Evolutionary conservation across 83 land plant species (phyloP).

Genomic region (Picea abies): DNA sequence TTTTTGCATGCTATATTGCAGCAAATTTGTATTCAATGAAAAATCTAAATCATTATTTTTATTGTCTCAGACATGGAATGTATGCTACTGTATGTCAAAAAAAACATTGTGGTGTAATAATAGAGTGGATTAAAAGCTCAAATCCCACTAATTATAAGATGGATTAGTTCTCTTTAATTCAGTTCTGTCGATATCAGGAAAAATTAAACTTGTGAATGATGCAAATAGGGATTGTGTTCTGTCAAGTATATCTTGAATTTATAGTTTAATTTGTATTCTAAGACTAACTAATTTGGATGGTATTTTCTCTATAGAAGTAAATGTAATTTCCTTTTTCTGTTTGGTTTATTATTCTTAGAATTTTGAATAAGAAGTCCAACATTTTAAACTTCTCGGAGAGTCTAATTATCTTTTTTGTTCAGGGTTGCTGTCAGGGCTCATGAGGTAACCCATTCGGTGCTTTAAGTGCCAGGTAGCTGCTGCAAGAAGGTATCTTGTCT

Average conservation of each 20-base stretch:
- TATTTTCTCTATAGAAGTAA: background rate
- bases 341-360: background rate
- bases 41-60: background rate
- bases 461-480: slow-evolving; percentile 68
- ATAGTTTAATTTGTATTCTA: background rate
- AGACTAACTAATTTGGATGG: background rate
- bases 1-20: slow-evolving; percentile 11
- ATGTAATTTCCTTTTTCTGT: background rate
- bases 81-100: slow-evolving; percentile 2
- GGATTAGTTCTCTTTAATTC: background rate
- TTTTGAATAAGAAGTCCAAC: background rate
- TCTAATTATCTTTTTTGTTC: slow-evolving; percentile 81
- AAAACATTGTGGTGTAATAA: background rate
- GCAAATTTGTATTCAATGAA: slow-evolving; percentile 17
- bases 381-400: slow-evolving; percentile 28
- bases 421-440: slow-evolving; percentile 73
- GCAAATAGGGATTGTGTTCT: background rate
- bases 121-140: background rate
- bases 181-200: background rate
- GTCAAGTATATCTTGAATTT: background rate
- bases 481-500: slow-evolving; percentile 82
- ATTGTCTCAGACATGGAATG: background rate
- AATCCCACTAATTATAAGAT: background rate
- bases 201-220: background rate
- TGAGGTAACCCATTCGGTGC: slow-evolving; percentile 54